These are phyloP conservation scores for Daldinia caldariorum DNA, from an alignment of 495 filamentous ascomycete species.

Conservation along the genomic window DNA sequence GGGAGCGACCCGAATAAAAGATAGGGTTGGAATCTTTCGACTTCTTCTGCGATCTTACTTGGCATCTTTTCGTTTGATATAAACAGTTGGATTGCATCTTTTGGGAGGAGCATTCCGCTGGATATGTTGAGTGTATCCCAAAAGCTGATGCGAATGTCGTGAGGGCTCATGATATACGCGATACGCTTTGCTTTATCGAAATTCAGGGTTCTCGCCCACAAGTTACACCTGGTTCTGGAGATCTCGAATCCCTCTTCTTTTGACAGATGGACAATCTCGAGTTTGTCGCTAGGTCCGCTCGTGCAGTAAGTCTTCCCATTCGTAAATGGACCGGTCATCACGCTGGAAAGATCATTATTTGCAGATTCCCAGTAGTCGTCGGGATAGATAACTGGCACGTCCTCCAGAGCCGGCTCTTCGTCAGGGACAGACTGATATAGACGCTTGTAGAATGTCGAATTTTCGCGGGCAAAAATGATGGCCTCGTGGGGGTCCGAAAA, in stretches of 20 bases:
- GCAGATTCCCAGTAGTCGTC: conserved; percentile 17
- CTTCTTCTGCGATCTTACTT: conserved; percentile 1
- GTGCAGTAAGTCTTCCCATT: conserved; percentile 11
- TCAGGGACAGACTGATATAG: conserved; percentile 3
- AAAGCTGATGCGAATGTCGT: conserved; percentile 14
- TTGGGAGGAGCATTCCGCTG: conserved; percentile 8
- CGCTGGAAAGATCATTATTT: conserved; percentile 1
- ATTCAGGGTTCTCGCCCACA: neutral
- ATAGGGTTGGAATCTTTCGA: conserved; percentile 4
- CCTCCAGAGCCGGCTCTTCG: conserved; percentile 4
- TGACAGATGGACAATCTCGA: neutral
- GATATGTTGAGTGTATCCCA: conserved; percentile 18
- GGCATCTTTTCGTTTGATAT: conserved; percentile 18
- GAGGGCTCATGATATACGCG: conserved; percentile 9
- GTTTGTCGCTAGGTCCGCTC: neutral
- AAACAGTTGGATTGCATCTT: neutral
- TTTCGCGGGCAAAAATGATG: conserved; percentile 17
- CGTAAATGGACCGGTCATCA: conserved; percentile 11
- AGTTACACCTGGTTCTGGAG: neutral
- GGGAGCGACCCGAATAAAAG: conserved; percentile 6
- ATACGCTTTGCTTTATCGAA: neutral
- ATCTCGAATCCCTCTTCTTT: neutral
- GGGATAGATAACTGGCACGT: neutral
- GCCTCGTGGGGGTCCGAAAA: neutral
- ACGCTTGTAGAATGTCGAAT: conserved; percentile 5